Conservation (phyloP, 139 green algal species). For the Asterochloris erici region DNA sequence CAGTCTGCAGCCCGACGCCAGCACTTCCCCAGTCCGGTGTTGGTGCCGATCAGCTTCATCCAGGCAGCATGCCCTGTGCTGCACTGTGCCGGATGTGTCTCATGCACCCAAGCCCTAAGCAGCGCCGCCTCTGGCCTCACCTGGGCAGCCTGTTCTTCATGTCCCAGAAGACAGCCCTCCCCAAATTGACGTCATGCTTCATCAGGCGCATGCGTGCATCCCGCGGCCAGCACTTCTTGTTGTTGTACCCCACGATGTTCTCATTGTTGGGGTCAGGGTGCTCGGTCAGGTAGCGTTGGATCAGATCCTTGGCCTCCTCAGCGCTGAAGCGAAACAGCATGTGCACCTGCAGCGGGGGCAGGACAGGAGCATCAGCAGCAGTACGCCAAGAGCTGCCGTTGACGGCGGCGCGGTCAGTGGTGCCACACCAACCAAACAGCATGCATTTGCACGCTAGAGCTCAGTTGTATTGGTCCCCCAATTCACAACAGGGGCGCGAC, state of each 20-base stretch:
- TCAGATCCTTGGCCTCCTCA: slow-evolving; percentile 92
- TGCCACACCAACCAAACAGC: no score
- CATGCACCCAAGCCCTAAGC: neutral
- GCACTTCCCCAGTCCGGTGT: no score
- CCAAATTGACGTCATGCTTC: slow-evolving; percentile 99
- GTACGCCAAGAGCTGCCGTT: no score
- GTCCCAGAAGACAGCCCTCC: slow-evolving; percentile 94
- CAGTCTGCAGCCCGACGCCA: no score
- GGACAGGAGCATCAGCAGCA: neutral
- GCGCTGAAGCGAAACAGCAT: slow-evolving; percentile 90
- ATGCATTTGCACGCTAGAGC: no score
- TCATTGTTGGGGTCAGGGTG: slow-evolving; percentile 99
- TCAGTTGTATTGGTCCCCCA: no score
- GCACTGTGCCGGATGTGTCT: no score
- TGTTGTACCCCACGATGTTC: slow-evolving; percentile 99
- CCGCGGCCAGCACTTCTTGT: slow-evolving; percentile 98
- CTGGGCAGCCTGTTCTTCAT: slow-evolving; percentile 83
- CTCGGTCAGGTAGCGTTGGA: slow-evolving; percentile 98
- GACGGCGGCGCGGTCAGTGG: no score
- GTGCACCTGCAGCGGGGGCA: slow-evolving; percentile 40
- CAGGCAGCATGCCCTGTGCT: no score
- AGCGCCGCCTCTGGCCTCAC: neutral
- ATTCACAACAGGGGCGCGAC: no score
- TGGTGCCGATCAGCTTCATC: no score
- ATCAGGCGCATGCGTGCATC: slow-evolving; percentile 99